Conservation (phyloP, 345 rosid species). For the Pseudoturritis turrita region DNA sequence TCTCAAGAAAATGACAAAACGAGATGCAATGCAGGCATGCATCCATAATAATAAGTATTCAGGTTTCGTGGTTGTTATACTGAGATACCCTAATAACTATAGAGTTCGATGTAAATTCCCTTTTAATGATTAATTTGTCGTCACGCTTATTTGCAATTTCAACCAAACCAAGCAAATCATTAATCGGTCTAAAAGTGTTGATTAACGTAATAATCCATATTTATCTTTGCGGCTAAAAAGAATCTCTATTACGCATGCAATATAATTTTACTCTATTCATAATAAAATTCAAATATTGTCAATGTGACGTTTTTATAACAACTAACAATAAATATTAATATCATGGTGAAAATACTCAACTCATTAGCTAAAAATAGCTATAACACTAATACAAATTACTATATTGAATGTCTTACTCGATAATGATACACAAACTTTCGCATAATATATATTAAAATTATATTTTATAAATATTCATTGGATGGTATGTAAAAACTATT, state of each 20-base stretch:
- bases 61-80: neutral
- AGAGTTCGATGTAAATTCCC: neutral
- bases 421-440: too few species aligned
- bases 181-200: neutral
- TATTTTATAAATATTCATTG: neutral
- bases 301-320: neutral
- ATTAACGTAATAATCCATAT: constrained; percentile 22
- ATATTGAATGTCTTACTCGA: too few species aligned
- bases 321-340: too few species aligned
- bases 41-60: neutral
- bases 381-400: too few species aligned
- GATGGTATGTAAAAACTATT: neutral
- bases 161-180: constrained; percentile 20
- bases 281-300: neutral
- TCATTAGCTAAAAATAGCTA: too few species aligned
- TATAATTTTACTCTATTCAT: neutral
- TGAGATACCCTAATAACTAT: neutral
- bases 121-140: constrained; percentile 15
- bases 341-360: too few species aligned
- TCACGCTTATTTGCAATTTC: constrained; percentile 20
- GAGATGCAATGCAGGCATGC: neutral
- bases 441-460: too few species aligned
- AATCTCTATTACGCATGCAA: constrained; percentile 17
- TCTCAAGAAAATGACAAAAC: neutral
- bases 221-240: constrained; percentile 15